Conservation (phyloP, 2,329 filamentous ascomycete species). For the Alternaria incomplexa region DNA sequence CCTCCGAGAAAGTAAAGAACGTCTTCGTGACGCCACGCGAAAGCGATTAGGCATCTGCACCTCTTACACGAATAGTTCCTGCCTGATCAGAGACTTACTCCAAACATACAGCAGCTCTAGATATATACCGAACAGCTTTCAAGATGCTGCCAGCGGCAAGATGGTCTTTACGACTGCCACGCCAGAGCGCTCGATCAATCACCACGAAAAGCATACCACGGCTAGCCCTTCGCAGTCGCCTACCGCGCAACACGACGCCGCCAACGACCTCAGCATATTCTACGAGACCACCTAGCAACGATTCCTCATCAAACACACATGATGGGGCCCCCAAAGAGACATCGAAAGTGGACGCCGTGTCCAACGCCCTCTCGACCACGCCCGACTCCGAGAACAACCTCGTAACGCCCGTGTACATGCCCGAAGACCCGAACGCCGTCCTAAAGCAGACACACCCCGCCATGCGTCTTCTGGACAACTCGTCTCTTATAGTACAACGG, state of each 20-base stretch:
- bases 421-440: conserved; percentile 65
- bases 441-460: conserved; percentile 66
- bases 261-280: conserved; percentile 14
- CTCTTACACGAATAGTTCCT: not conserved
- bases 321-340: conserved; percentile 21
- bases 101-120: not conserved
- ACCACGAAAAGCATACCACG: conserved; percentile 28
- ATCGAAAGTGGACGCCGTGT: conserved; percentile 51
- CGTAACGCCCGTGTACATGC: conserved; percentile 65
- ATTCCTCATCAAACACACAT: conserved; percentile 7
- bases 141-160: conserved; percentile 36
- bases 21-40: conserved; percentile 5
- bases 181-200: conserved; percentile 28
- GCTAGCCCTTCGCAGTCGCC: conserved; percentile 31
- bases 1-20: not conserved
- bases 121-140: not conserved
- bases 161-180: conserved; percentile 37
- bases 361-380: conserved; percentile 52
- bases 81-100: not conserved
- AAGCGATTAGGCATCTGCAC: not conserved
- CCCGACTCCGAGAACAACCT: conserved; percentile 56
- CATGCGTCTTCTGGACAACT: conserved; percentile 64
- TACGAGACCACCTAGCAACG: conserved; percentile 13
- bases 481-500: conserved; percentile 66
- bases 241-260: conserved; percentile 23